Base-by-base conservation (phyloP, 2,329 filamentous ascomycete genomes). In the Venturia asperata region DNA sequence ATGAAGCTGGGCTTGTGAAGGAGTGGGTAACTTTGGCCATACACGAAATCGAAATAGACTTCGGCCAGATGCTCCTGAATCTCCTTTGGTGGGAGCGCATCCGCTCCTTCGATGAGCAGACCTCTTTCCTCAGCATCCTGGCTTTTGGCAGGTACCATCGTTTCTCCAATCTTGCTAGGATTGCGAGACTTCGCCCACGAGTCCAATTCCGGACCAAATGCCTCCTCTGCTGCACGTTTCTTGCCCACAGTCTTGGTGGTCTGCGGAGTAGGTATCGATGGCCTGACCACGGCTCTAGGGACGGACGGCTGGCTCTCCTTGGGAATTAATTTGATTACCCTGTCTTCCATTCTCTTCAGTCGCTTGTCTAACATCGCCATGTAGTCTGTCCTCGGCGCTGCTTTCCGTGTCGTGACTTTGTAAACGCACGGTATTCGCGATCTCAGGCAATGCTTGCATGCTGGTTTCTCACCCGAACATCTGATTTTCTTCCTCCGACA, bases 331-430 rank as follows among this genome's bases (percentile, higher is more conserved):
- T 96, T 96, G 78, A 97, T 95, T 68, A 97, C 94, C 65, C 93
- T 88, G 72, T 97, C 93, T 76, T 99, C 94, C 94, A 97, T 97
- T 66, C 93, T 84, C 80, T 96, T 97, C 69, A 97, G 77, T 64
- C 94, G 85, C 77, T 96, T 97, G 77, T 97, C 94, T 71, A 97
- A 79, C 92, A 97, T 97, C 52, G 92, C 92, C 94, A 97, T 97
- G 76, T 97, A 97, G 76, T 97, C 94, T 21, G 94, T 97, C 63
- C 94, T 84, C 2, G 94, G 94, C 3, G 92, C 92, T 1, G 93
- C 92, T 76, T 97, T 97, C 67, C 94, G 84, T 4, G 92, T 92
- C 0, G 92, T 97, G 67, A 96, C 91, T 73, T 97, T 97, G 82
- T 97, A 99, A 5, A 97, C 92, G 74, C 94, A 99, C 1, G 93